Evolutionary conservation across 257 asterid genomes (phyloP), one percentile per base, ranked within the genome.

Genomic region (Solanum arcanum): DNA sequence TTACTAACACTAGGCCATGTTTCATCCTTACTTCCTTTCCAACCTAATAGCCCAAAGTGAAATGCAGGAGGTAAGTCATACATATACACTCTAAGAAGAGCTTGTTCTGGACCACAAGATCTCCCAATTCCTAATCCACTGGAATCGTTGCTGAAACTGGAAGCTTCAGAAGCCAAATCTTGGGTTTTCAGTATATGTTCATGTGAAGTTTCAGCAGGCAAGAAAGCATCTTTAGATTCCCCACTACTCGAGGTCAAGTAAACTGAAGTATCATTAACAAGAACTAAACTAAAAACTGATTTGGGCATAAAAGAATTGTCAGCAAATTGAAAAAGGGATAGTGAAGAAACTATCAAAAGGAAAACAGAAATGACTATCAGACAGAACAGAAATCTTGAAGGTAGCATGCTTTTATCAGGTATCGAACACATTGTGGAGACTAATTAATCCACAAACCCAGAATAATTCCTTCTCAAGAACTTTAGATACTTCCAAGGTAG

Each of bases 21-120:
- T 87, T 92, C 92, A 82, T 90, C 87, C 39, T 15, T 88, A 29
- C 20, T 80, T 83, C 90, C 92, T 16, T 77, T 86, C 98, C 98
- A 94, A 86, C 92, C 94, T 85, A 96, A 88, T 66, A 96, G 86
- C 70, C 98, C 96, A 47, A 96, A 96, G 91, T 96, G 98, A 89
- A 94, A 96, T 23, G 92, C 93, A 11, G 94, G 93, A 27, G 96
- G 94, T 89, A 96, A 82, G 76, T 96, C 97, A 60, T 96, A 94
- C 98, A 94, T 96, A 64, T 91, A 96, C 1, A 94, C 98, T 88
- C 47, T 92, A 35, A 96, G 92, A 84, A 88, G 92, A 85, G 96
- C 96, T 83, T 33, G 85, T 12, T 42, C 86, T 56, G 86, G 87
- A 88, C 92, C 91, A 87, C 97, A 95, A 59, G 66, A 73, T 85